Base-by-base conservation (phyloP, 2,329 filamentous ascomycete species). In the Venturia effusa region DNA sequence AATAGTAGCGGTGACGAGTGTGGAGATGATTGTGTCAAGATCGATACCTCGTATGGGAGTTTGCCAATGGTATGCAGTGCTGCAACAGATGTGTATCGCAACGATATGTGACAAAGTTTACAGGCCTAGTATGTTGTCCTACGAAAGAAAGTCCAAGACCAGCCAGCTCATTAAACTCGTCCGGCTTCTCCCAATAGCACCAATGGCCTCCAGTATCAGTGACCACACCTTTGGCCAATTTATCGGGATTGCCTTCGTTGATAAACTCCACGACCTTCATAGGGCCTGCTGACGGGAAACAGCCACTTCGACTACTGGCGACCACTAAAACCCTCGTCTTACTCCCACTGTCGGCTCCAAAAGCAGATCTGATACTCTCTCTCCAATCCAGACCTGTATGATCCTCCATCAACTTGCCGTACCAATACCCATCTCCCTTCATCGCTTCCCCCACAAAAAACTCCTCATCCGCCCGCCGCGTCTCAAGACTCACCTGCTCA, bases 111-210 rank as follows among this genome's bases (percentile, higher is more conserved):
- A n/a, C n/a, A n/a, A n/a, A n/a, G n/a, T n/a, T n/a, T n/a, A n/a
- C n/a, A n/a, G n/a, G n/a, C n/a, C n/a, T n/a, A n/a, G n/a, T n/a
- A n/a, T n/a, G n/a, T n/a, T n/a, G n/a, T n/a, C n/a, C n/a, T n/a
- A n/a, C n/a, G n/a, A n/a, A n/a, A 57, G 30, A 34, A 57, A 63
- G 19, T 24, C 61, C 13, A 55, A 11, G 13, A 68, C 67, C 48
- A 71, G 41, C 67, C 48, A 71, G 41, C 32, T 64, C 57, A 19
- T 71, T 70, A 43, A 72, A 72, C 59, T 39, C 63, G 24, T 69
- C 70, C 0, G 71, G 67, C 32, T 70, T 63, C 65, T 72, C 71
- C 70, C 70, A 72, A 54, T 71, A 72, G 55, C 69, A 71, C 71
- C 71, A 72, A 62, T 72, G 71, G 4, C 71, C 71, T n/a, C 71